Evolutionary conservation across 2,329 filamentous ascomycete species (phyloP).

Genomic region (Aaosphaeria pasadenensis): DNA sequence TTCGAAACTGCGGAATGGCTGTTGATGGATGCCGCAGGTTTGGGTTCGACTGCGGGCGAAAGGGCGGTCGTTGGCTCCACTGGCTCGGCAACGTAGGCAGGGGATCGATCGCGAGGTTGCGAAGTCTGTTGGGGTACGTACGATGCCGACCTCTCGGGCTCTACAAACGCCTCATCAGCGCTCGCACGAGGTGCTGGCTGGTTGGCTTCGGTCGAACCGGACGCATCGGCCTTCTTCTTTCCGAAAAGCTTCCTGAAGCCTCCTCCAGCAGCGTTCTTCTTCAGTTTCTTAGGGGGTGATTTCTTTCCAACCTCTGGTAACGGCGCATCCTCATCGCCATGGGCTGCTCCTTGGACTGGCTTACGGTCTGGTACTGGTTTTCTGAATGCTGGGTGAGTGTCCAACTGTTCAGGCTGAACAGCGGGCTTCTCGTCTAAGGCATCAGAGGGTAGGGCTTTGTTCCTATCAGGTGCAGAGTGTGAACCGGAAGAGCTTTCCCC

Average conservation of each 20-base stretch:
- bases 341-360: conserved; percentile 10
- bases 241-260: conserved; percentile 41
- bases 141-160: not conserved
- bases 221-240: conserved; percentile 33
- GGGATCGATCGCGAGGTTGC: conserved; percentile 22
- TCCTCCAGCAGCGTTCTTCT: conserved; percentile 29
- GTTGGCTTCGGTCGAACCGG: conserved; percentile 6
- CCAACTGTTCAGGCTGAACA: conserved; percentile 14
- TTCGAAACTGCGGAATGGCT: conserved; percentile 55
- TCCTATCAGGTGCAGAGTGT: conserved; percentile 28
- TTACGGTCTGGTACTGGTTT: conserved; percentile 30
- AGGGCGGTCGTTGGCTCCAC: conserved; percentile 15
- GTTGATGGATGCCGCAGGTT: conserved; percentile 29
- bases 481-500: conserved; percentile 23
- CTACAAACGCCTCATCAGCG: not conserved
- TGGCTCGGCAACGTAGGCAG: conserved; percentile 17
- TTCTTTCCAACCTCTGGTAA: conserved; percentile 20
- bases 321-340: conserved; percentile 17
- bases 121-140: conserved; percentile 1
- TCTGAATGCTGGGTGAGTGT: conserved; percentile 44
- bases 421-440: conserved; percentile 26
- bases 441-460: conserved; percentile 7
- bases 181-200: not conserved
- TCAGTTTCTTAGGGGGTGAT: conserved; percentile 32
- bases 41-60: conserved; percentile 24